phyloP scores from a whole-genome alignment of 1,284 basidiomycete species.

The Cutaneotrichosporon spelunceum region DNA sequence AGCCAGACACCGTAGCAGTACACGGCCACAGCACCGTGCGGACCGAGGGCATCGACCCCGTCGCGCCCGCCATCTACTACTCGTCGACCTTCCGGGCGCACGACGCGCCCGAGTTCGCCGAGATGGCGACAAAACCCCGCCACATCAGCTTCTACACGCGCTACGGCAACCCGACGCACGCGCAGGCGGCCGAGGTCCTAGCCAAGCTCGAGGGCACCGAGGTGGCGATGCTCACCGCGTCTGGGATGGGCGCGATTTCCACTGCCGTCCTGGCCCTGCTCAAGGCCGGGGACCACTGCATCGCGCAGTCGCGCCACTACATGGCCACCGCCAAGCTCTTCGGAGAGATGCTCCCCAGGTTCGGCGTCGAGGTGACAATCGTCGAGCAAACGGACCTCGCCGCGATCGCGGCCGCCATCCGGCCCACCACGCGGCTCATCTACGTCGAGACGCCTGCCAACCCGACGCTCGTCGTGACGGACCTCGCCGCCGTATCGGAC shows the following conservation, averaged over 20 bases:
- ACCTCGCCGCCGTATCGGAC: slow-evolving; percentile 11
- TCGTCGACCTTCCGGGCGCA: slow-evolving; percentile 18
- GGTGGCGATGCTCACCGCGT: slow-evolving; percentile 16
- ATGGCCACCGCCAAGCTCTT: slow-evolving; percentile 22
- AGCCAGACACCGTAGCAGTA: slow-evolving; percentile 17
- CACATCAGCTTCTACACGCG: slow-evolving; percentile 20
- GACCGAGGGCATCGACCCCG: slow-evolving; percentile 7
- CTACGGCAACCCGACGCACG: slow-evolving; percentile 23
- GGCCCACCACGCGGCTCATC: slow-evolving; percentile 15
- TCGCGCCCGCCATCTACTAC: slow-evolving; percentile 20
- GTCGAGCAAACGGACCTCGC: slow-evolving; percentile 19
- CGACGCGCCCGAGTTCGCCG: slow-evolving; percentile 13
- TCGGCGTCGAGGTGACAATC: slow-evolving; percentile 10
- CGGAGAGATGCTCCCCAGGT: slow-evolving; percentile 16
- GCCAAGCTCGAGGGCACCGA: slow-evolving; percentile 20
- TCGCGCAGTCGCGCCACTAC: slow-evolving; percentile 19
- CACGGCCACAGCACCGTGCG: slow-evolving; percentile 10
- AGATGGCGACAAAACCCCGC: slow-evolving; percentile 13
- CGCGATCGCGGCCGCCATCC: slow-evolving; percentile 10
- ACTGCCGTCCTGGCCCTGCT: slow-evolving; percentile 15
- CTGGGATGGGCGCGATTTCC: slow-evolving; percentile 19
- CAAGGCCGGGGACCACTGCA: slow-evolving; percentile 16
- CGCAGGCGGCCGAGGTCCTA: slow-evolving; percentile 14
- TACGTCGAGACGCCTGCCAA: slow-evolving; percentile 23
- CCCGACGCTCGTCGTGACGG: slow-evolving; percentile 19